Evolutionary conservation across 768 basidiomycete genomes (phyloP).

Genomic region (Pleurotus sapidus): DNA sequence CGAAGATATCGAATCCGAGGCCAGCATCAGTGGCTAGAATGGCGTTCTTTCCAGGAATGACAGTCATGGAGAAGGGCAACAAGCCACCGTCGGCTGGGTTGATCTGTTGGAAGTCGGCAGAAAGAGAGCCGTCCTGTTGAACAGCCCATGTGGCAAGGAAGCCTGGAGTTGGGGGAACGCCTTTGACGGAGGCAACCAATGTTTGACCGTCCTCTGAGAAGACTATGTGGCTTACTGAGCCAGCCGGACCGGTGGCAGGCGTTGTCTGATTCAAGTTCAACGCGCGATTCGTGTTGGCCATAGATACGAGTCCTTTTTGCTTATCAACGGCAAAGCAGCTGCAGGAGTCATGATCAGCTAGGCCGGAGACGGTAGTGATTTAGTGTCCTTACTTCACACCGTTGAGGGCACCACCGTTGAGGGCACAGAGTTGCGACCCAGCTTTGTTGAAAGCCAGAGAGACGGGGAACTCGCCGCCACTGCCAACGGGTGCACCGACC

Average conservation of each 20-base stretch:
- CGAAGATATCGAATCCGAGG: conserved; percentile 37
- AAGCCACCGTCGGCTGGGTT: conserved; percentile 36
- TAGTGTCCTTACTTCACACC: conserved; percentile 32
- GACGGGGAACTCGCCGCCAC: conserved; percentile 50
- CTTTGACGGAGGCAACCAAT: conserved; percentile 48
- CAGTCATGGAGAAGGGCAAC: conserved; percentile 46
- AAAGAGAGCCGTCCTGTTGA: conserved; percentile 38
- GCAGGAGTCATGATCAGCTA: neutral
- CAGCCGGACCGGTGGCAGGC: conserved; percentile 45
- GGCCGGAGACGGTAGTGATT: neutral
- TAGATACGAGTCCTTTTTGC: conserved; percentile 33
- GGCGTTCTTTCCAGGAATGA: conserved; percentile 36
- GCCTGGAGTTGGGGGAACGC: conserved; percentile 42
- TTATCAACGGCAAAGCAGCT: conserved; percentile 46
- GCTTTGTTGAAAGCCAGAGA: conserved; percentile 35
- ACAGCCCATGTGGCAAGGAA: conserved; percentile 52
- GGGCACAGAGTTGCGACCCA: conserved; percentile 30
- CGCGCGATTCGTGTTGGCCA: conserved; percentile 38
- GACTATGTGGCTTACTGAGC: conserved; percentile 41
- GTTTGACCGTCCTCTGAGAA: conserved; percentile 43
- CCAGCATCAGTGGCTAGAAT: conserved; percentile 38
- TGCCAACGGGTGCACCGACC: conserved; percentile 42
- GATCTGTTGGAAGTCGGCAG: conserved; percentile 33
- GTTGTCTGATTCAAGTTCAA: conserved; percentile 49
- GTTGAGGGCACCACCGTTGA: conserved; percentile 43